Evolutionary conservation across 2,329 filamentous ascomycete genomes (phyloP), one percentile per base, ranked within the genome.

Genomic region (Aspergillus pseudotamarii): DNA sequence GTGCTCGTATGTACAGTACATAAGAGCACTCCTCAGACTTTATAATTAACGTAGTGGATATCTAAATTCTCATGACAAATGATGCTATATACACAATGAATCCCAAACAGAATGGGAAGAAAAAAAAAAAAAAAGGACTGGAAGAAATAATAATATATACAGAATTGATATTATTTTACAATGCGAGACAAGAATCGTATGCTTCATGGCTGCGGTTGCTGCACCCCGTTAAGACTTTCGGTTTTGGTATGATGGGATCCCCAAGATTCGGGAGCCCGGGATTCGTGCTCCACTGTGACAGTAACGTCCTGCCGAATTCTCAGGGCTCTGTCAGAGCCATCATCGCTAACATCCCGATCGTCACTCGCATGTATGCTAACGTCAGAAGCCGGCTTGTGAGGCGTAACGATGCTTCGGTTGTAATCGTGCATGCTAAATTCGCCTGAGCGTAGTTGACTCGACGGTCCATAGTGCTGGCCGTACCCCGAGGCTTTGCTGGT

Each of bases 241-340:
- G 34, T 41, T 10, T 54, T 50, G 21, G 57, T 12, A 34, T 36
- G 21, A 14, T 59, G 55, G 6, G 56, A n/a, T 21, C 62, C 60
- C 62, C 57, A 65, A 46, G 59, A 62, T 45, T 62, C 57, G 23
- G 66, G 60, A 28, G 67, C 60, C 23, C 64, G 64, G 16, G 64
- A 55, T 51, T 68, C 68, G 6, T 64, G 65, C 64, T 69, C 66
- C 43, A 71, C 64, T 8, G 67, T 69, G 21, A 79, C 74, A 9
- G 77, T 79, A 43, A 79, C 74, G 45, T 79, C 77, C 57, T 78
- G 76, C 23, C 77, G 74, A 56, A 79, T 79, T 23, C 76, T 70
- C 38, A 79, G 60, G 12, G 76, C 76, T 11, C 75, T 74, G 9
- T 74, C 72, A 1, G 77, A 79, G 21, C 73, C 74, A 64, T 78